Percentiles rank a stretch among this genome's conserved stretches.
Conservation (phyloP, 345 rosid genomes). For the Citrus trifoliata region DNA sequence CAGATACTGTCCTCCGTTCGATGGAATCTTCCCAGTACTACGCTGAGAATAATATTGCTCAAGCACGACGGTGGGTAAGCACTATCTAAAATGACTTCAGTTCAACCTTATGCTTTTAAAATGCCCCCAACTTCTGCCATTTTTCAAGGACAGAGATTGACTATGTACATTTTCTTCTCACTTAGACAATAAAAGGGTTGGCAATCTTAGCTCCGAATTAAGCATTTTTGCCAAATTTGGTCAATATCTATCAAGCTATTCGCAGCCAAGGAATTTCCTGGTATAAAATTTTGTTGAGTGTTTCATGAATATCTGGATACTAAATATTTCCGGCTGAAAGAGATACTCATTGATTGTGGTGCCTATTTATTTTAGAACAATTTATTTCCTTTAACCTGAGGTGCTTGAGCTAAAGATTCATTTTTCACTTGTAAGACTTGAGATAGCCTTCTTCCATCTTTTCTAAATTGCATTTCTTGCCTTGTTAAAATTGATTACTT, state of each 20-base stretch:
- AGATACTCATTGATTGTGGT: neutral
- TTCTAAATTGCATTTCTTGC: neutral
- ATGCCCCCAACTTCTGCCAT: neutral
- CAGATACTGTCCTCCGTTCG: slow-evolving; percentile 60
- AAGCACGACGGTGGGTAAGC: slow-evolving; percentile 99
- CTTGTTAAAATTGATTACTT: neutral
- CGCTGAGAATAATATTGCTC: slow-evolving; percentile 58
- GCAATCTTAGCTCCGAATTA: neutral
- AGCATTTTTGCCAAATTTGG: neutral
- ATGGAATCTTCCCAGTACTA: slow-evolving; percentile 94
- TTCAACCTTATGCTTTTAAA: neutral
- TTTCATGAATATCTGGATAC: neutral
- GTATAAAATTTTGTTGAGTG: neutral
- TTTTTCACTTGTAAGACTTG: neutral
- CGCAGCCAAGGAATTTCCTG: neutral
- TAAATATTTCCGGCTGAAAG: neutral
- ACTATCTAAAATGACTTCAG: slow-evolving; percentile 39
- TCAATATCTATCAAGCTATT: neutral
- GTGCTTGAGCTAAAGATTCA: neutral
- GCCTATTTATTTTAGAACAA: neutral
- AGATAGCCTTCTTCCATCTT: neutral
- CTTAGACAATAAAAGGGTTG: neutral
- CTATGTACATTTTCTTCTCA: neutral
- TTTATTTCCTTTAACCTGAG: neutral
- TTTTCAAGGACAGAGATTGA: neutral